Conservation (phyloP, 345 rosid genomes). For the Passiflora organensis region DNA sequence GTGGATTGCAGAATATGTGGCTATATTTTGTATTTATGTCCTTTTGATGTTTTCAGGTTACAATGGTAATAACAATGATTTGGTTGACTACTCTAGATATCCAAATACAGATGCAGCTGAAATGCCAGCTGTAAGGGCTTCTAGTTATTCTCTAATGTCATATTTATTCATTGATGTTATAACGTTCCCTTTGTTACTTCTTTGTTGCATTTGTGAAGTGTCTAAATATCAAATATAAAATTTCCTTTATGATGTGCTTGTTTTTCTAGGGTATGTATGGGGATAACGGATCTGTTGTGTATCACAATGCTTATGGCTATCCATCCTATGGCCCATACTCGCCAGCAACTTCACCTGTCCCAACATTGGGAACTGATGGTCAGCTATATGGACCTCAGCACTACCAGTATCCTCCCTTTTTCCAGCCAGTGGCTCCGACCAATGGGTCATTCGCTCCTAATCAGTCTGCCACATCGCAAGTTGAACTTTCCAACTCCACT, state of each 20-base stretch:
- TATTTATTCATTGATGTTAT: not conserved
- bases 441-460: constrained; percentile 50
- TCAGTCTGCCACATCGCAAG: constrained; percentile 34
- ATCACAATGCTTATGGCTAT: constrained; percentile 64
- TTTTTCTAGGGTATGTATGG: constrained; percentile 58
- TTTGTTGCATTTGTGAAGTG: not conserved
- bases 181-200: not conserved
- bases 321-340: constrained; percentile 72
- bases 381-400: constrained; percentile 84
- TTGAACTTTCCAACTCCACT: constrained; percentile 46
- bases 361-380: constrained; percentile 70
- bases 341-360: constrained; percentile 77
- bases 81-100: constrained; percentile 66
- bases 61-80: constrained; percentile 54
- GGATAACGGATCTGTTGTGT: constrained; percentile 73
- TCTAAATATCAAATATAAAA: not conserved
- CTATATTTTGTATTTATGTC: constrained; percentile 4
- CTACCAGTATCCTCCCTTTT: constrained; percentile 80
- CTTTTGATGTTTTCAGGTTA: constrained; percentile 30
- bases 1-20: too few relatives aligned
- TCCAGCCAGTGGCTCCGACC: constrained; percentile 51
- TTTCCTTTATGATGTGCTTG: not conserved
- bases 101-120: constrained; percentile 63
- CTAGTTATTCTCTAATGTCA: not conserved
- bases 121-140: constrained; percentile 48